Conservation (phyloP, 2,329 filamentous ascomycete species). For the Dactylellina leptospora region DNA sequence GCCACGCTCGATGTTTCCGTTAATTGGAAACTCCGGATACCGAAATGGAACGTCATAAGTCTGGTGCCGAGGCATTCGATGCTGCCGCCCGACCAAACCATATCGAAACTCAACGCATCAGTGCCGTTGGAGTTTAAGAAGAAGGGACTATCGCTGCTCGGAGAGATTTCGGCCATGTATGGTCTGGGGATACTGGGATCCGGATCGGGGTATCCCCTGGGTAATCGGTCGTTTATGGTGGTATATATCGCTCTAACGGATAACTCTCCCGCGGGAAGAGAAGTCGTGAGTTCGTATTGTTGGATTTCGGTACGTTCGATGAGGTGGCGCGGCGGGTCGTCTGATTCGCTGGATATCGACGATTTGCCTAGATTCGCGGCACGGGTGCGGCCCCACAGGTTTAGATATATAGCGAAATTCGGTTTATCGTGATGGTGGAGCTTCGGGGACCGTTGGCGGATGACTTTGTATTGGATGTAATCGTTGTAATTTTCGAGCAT, state of each 20-base stretch:
- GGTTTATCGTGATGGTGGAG: conserved; percentile 44
- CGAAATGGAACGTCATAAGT: conserved; percentile 48
- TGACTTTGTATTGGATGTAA: conserved; percentile 41
- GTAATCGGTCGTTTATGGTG: conserved; percentile 24
- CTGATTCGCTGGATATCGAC: conserved; percentile 1
- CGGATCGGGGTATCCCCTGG: conserved; percentile 14
- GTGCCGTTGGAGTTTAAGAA: conserved; percentile 52
- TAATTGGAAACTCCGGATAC: conserved; percentile 48
- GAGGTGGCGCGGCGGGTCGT: conserved; percentile 29
- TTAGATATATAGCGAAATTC: conserved; percentile 35
- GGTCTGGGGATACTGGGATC: conserved; percentile 38
- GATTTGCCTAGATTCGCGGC: conserved; percentile 18
- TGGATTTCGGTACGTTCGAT: conserved; percentile 50
- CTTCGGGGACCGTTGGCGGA: conserved; percentile 44
- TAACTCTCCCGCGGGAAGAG: conserved; percentile 17
- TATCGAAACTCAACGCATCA: conserved; percentile 45
- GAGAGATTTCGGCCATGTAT: conserved; percentile 32
- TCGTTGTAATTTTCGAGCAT: conserved; percentile 41
- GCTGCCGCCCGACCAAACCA: conserved; percentile 49
- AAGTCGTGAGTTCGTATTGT: conserved; percentile 49
- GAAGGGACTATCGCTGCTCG: conserved; percentile 37
- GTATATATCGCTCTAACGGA: conserved; percentile 43
- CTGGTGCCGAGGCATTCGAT: conserved; percentile 42
- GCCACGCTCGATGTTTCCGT: conserved; percentile 45
- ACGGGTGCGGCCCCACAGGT: conserved; percentile 37